Conservation (phyloP, 23 red algal genomes). For the Gracilaria domingensis region DNA sequence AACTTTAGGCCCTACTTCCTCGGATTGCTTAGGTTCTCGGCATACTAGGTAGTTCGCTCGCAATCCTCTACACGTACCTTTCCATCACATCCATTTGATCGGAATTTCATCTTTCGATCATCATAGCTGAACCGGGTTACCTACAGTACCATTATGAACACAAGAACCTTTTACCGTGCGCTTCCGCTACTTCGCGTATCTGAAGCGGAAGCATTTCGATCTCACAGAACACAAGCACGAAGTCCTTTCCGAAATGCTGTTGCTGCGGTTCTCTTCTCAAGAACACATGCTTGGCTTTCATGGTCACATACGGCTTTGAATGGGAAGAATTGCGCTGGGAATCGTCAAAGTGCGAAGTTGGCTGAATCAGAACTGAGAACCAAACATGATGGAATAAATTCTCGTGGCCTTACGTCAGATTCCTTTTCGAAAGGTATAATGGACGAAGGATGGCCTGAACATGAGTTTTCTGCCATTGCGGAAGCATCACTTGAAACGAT, state of each 20-base stretch:
- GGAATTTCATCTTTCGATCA: no score
- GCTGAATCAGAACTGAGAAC: background rate
- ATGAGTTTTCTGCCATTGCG: slow-evolving; percentile 51
- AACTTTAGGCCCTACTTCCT: no score
- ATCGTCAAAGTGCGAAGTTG: no score
- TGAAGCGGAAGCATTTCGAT: background rate
- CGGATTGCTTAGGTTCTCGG: no score
- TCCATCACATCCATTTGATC: no score
- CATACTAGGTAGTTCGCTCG: no score
- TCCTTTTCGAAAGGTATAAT: slow-evolving; percentile 20
- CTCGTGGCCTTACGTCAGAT: background rate
- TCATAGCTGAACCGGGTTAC: no score
- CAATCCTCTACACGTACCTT: no score
- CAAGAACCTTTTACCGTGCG: background rate
- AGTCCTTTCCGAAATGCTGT: no score
- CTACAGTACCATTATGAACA: background rate
- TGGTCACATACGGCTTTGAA: background rate
- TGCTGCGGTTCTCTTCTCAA: background rate
- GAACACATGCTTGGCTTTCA: background rate
- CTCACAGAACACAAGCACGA: background rate
- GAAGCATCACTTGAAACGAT: slow-evolving; percentile 59
- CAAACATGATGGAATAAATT: background rate
- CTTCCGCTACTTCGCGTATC: background rate
- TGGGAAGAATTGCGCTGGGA: background rate
- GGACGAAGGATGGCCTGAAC: slow-evolving; percentile 60